Evolutionary conservation across 208 protist species (phyloP).

Genomic region (Phytomonas francai): DNA sequence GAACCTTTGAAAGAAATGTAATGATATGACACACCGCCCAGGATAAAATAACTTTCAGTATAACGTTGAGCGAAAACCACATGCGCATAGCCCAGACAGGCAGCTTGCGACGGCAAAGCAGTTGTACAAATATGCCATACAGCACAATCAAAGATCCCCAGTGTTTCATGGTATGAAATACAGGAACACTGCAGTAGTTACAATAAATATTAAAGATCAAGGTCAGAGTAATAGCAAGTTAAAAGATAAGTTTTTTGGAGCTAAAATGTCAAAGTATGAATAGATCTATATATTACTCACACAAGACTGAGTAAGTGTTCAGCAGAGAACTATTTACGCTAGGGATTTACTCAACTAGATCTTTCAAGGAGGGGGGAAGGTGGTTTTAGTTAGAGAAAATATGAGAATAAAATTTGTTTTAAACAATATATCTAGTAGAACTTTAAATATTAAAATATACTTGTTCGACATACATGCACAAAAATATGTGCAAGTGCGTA

Average conservation of each 20-base stretch:
- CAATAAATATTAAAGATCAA: background rate
- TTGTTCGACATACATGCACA: background rate
- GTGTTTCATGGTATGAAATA: background rate
- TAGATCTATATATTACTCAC: background rate
- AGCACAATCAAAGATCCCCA: constrained; percentile 17
- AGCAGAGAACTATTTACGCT: background rate
- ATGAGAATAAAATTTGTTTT: background rate
- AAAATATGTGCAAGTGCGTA: background rate
- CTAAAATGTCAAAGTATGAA: background rate
- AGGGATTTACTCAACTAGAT: background rate
- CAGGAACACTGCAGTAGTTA: background rate
- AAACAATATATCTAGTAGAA: background rate
- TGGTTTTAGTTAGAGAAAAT: background rate
- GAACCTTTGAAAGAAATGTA: constrained; percentile 4
- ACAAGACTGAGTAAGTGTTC: background rate
- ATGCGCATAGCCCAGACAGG: constrained; percentile 44
- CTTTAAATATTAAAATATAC: constrained; percentile 8
- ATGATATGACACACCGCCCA: constrained; percentile 31
- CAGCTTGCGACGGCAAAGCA: constrained; percentile 31
- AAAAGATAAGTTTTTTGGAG: background rate
- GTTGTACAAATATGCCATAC: constrained; percentile 35
- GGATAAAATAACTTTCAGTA: constrained; percentile 2
- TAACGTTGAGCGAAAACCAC: constrained; percentile 46
- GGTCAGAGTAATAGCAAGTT: background rate
- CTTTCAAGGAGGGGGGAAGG: background rate